Evolutionary conservation across 768 basidiomycete species (phyloP).

Genomic region (Podaxis sp.): DNA sequence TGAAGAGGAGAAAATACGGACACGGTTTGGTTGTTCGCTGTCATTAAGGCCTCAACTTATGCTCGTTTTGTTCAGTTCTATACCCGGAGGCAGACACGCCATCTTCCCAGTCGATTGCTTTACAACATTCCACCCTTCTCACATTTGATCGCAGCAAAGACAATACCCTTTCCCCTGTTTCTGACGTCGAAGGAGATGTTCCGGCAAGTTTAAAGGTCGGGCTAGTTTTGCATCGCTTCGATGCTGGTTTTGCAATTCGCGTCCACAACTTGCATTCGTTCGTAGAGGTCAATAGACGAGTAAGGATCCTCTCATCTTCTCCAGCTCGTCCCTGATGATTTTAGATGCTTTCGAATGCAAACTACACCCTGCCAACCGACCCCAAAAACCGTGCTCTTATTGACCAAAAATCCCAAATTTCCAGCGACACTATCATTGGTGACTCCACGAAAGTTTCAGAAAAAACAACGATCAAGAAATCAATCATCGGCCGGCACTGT

Average conservation of each 20-base stretch:
- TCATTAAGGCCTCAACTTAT: constrained; percentile 4
- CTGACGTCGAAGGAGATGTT: constrained; percentile 33
- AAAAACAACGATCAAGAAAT: constrained; percentile 76
- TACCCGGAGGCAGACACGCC: constrained; percentile 44
- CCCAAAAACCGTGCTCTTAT: constrained; percentile 67
- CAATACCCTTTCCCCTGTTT: constrained; percentile 42
- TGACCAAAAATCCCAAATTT: constrained; percentile 81
- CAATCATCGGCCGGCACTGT: constrained; percentile 80
- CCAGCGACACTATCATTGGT: constrained; percentile 78
- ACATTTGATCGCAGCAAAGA: constrained; percentile 10
- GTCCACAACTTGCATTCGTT: constrained; percentile 78
- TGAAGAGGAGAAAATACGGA: constrained; percentile 59
- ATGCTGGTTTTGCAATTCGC: constrained; percentile 60
- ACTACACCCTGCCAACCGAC: constrained; percentile 57
- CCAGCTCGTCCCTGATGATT: neutral
- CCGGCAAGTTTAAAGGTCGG: constrained; percentile 62
- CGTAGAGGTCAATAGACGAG: constrained; percentile 79
- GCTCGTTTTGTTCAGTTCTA: constrained; percentile 26
- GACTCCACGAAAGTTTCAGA: constrained; percentile 83
- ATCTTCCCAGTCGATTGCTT: constrained; percentile 47
- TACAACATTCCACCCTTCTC: constrained; percentile 56
- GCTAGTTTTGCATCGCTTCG: constrained; percentile 54
- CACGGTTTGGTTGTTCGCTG: constrained; percentile 36
- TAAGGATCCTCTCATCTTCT: constrained; percentile 32
- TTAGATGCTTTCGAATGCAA: constrained; percentile 52